phyloP scores from a whole-genome alignment of 208 protist genomes.

The Balamuthia mandrillaris region DNA sequence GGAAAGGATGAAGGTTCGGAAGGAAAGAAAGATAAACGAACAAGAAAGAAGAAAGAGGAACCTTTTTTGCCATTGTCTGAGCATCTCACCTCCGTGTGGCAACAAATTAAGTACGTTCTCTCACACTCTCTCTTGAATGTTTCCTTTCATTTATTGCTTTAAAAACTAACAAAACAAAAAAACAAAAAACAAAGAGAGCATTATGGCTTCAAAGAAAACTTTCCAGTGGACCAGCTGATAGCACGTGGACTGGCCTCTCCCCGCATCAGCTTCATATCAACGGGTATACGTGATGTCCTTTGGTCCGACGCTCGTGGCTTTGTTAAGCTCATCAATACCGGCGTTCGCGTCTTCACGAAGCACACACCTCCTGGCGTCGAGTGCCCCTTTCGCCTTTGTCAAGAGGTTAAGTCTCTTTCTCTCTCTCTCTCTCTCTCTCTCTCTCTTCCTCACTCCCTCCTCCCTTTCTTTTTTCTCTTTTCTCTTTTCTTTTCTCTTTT shows the following conservation, averaged over 20 bases:
- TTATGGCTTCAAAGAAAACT: neutral
- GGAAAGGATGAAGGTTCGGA: neutral
- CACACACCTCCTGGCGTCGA: neutral
- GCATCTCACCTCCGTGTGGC: neutral
- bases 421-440: no score
- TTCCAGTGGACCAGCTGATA: constrained; percentile 6
- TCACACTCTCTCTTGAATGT: neutral
- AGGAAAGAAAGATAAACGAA: neutral
- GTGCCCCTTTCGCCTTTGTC: neutral
- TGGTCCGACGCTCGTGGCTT: neutral
- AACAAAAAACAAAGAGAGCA: neutral
- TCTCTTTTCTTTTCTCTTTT: no score
- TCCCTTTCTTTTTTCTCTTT: no score
- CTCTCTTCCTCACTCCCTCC: no score
- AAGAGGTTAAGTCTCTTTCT: no score
- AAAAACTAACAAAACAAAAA: neutral
- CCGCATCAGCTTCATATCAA: neutral
- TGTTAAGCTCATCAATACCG: neutral
- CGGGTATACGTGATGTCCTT: constrained; percentile 1
- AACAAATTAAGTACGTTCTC: neutral
- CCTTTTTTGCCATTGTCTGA: constrained; percentile 2
- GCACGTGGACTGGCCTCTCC: neutral
- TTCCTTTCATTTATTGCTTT: neutral
- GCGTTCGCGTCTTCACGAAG: neutral
- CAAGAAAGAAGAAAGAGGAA: constrained; percentile 2